Percentiles rank a stretch among this genome's conserved stretches.
Evolutionary conservation across 1,139 yeast genomes (phyloP).

Genomic region (Saccharomyces hybrid): DNA sequence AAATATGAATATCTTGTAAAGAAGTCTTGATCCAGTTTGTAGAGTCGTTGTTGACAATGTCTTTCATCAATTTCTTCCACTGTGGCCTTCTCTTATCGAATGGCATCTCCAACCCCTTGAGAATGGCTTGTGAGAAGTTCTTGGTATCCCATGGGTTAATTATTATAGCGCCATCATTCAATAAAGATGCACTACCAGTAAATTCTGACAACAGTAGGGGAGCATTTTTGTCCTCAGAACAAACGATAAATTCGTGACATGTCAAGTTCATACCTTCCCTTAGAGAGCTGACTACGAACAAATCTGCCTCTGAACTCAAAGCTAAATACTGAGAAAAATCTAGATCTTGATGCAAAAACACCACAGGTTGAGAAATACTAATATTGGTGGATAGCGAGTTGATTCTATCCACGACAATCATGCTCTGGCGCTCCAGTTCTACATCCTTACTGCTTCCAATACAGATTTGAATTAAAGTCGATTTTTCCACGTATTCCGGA

Average conservation of each 20-base stretch:
- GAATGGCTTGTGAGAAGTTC: conserved; percentile 56
- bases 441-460: conserved; percentile 45
- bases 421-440: conserved; percentile 62
- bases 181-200: conserved; percentile 83
- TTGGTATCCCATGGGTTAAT: conserved; percentile 88
- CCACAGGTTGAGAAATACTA: conserved; percentile 78
- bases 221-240: conserved; percentile 63
- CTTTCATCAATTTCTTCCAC: conserved; percentile 55
- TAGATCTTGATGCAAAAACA: conserved; percentile 78
- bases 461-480: conserved; percentile 80
- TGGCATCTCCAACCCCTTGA: conserved; percentile 56
- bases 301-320: conserved; percentile 74
- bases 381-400: conserved; percentile 69
- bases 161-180: conserved; percentile 64
- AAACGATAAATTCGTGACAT: conserved; percentile 86
- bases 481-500: conserved; percentile 62
- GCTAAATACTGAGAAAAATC: conserved; percentile 88
- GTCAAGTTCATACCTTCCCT: conserved; percentile 97
- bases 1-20: conserved; percentile 42
- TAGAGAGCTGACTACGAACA: conserved; percentile 80
- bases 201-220: conserved; percentile 87
- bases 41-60: conserved; percentile 62
- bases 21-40: conserved; percentile 65
- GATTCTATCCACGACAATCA: conserved; percentile 75
- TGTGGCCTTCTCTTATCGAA: conserved; percentile 48